A percentile compares a stretch with the other conserved stretches of the same genome.
phyloP scores from a whole-genome alignment of 495 filamentous ascomycete species.

The Aspergillus funiculosus region DNA sequence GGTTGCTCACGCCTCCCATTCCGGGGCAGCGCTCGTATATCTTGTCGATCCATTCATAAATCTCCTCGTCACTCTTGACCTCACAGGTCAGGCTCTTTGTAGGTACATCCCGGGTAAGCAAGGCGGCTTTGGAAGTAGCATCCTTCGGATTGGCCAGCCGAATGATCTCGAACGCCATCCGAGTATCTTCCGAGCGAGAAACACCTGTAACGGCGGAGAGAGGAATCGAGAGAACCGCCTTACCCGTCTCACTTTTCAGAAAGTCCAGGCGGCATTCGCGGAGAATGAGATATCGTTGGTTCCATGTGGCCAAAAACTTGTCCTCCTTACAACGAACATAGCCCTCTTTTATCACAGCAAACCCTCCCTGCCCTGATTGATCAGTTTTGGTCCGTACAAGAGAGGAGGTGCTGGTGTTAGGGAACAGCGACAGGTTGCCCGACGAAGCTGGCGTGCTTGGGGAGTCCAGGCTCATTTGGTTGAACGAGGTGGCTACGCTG shows the following conservation, averaged over 20 bases:
- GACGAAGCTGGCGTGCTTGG: constrained; percentile 48
- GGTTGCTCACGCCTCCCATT: constrained; percentile 97
- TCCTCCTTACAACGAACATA: constrained; percentile 84
- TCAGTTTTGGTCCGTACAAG: constrained; percentile 56
- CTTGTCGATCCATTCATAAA: constrained; percentile 97
- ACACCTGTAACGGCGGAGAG: constrained; percentile 82
- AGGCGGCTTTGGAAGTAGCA: constrained; percentile 52
- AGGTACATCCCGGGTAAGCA: constrained; percentile 63
- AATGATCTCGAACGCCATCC: constrained; percentile 87
- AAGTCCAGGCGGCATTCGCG: constrained; percentile 88
- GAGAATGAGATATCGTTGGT: constrained; percentile 79
- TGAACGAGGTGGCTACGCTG: constrained; percentile 73
- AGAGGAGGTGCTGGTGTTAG: constrained; percentile 59
- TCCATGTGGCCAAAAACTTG: constrained; percentile 81
- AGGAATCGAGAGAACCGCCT: constrained; percentile 70
- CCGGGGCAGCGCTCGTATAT: constrained; percentile 94
- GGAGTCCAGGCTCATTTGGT: constrained; percentile 64
- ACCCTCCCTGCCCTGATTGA: constrained; percentile 55
- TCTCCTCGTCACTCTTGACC: constrained; percentile 88
- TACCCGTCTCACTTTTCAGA: constrained; percentile 79
- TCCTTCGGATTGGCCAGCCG: constrained; percentile 60
- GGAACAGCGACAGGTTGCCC: constrained; percentile 48
- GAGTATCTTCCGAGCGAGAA: constrained; percentile 75
- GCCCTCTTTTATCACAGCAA: constrained; percentile 81
- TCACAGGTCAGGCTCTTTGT: constrained; percentile 78